These are phyloP conservation scores for Lignosus rhinocerotis DNA, from an alignment of 1,284 basidiomycete species.

Conservation along the genomic window DNA sequence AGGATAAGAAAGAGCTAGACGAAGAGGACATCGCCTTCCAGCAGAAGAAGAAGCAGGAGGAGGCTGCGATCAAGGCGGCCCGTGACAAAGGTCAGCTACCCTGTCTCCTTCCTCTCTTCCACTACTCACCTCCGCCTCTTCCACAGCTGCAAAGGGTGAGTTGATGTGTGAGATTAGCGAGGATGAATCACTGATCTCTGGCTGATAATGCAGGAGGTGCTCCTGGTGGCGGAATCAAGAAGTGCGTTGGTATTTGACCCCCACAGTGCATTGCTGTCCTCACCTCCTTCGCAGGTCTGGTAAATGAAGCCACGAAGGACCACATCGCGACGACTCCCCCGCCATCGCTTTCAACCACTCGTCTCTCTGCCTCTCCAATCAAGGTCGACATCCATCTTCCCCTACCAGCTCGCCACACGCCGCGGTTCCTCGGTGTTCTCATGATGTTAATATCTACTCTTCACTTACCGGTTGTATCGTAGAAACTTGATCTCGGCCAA, in stretches of 20 bases:
- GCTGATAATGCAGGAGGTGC: slow-evolving; percentile 51
- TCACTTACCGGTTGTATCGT: slow-evolving; percentile 6
- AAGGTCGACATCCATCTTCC: background rate
- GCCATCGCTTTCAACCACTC: background rate
- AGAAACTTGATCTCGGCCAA: slow-evolving; percentile 4
- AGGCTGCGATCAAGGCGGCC: slow-evolving; percentile 66
- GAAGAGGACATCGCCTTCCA: slow-evolving; percentile 75
- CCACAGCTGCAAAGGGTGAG: slow-evolving; percentile 61
- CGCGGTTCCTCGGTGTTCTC: no score
- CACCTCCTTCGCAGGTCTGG: slow-evolving; percentile 43
- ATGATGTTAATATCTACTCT: no score
- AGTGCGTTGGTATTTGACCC: slow-evolving; percentile 47
- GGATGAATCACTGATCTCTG: slow-evolving; percentile 1
- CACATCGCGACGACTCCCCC: background rate
- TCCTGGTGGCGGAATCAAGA: slow-evolving; percentile 78
- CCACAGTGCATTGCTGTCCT: background rate
- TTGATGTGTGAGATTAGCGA: slow-evolving; percentile 24
- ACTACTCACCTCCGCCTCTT: background rate
- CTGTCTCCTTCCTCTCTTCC: slow-evolving; percentile 5
- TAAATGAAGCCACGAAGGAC: background rate
- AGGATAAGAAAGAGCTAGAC: slow-evolving; percentile 69
- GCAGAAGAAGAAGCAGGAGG: slow-evolving; percentile 71
- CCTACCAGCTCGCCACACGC: background rate
- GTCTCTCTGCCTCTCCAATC: no score
- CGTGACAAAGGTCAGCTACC: slow-evolving; percentile 56